Base-by-base conservation (phyloP, 2,329 filamentous ascomycete genomes). In the Aspergillus udagawae region DNA sequence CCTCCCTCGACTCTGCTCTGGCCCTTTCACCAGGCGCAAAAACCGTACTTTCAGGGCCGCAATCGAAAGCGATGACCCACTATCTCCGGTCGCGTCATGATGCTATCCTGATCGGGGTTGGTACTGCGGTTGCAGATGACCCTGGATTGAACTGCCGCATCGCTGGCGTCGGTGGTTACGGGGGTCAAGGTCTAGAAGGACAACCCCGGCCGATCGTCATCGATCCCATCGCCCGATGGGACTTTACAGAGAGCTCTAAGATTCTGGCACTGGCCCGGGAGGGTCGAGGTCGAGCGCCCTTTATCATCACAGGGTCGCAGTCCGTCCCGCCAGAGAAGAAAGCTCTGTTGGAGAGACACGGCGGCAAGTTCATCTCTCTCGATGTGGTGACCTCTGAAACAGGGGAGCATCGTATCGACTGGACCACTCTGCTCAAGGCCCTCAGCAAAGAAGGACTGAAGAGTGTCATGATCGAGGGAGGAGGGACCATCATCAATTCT, bases 41-140 rank as follows among this genome's bases (percentile, higher is more conserved):
- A 60, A 96, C 92, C 1, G 79, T 82, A 0, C 84, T 97, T 7
- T 97, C 92, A 0, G 44, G 92, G 1, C 83, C 88, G 0, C 81
- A 87, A 59, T 91, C 91, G 35, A 96, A 97, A 75, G 86, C 89
- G 49, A 95, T 97, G 91, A 97, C 93, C 0, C 93, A 97, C 73
- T 91, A 89, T 70, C 83, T 97, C n/a, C 90, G 93, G 65, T 87
- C 87, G 9, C 83, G 82, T 14, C 92, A 97, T 75, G 86, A 89
- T 60, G 91, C 90, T 23, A 96, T 97, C 65, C 81, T 95, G 27
- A 81, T 97, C 41, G 93, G 93, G 17, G 90, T 88, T 3, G 89
- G 89, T 2, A 97, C 93, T 0, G 90, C 91, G 6, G 77, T 91
- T 4, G 88, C 90, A 23, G 93, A 97, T 71, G 84, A 96, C 67